These are phyloP conservation scores for Neurospora sp. DNA, from an alignment of 2,329 filamentous ascomycete genomes.

Conservation along the genomic window DNA sequence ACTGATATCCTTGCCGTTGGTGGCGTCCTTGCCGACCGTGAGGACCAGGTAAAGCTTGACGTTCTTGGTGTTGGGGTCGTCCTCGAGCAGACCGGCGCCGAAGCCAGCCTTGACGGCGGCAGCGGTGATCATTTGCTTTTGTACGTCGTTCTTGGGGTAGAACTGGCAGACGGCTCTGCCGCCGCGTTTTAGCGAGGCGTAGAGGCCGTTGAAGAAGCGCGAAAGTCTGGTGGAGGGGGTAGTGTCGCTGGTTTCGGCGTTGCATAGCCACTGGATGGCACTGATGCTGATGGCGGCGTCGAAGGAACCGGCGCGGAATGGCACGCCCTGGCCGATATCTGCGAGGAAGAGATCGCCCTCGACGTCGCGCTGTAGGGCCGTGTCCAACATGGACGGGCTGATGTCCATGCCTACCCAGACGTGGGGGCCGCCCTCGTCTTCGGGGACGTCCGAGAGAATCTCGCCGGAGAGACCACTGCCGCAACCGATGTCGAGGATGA, in stretches of 20 bases:
- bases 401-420: conserved; percentile 98
- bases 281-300: conserved; percentile 92
- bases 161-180: conserved; percentile 93
- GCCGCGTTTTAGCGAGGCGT: conserved; percentile 72
- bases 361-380: conserved; percentile 83
- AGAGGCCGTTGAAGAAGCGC: conserved; percentile 88
- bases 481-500: conserved; percentile 95
- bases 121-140: conserved; percentile 83
- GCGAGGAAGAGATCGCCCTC: conserved; percentile 90
- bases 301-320: conserved; percentile 85
- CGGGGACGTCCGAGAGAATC: conserved; percentile 66
- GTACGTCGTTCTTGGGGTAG: conserved; percentile 90
- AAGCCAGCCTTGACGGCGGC: conserved; percentile 93
- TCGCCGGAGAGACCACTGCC: conserved; percentile 91
- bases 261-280: conserved; percentile 98
- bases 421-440: conserved; percentile 73
- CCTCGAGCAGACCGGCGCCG: conserved; percentile 86
- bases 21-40: conserved; percentile 62
- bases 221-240: conserved; percentile 67
- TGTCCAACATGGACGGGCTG: conserved; percentile 89
- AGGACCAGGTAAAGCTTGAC: conserved; percentile 93
- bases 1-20: conserved; percentile 63
- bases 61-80: conserved; percentile 94
- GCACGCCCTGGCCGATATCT: conserved; percentile 91
- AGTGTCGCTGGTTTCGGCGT: conserved; percentile 82